phyloP scores from a whole-genome alignment of 306 rosid species.

The Senna siamea region DNA sequence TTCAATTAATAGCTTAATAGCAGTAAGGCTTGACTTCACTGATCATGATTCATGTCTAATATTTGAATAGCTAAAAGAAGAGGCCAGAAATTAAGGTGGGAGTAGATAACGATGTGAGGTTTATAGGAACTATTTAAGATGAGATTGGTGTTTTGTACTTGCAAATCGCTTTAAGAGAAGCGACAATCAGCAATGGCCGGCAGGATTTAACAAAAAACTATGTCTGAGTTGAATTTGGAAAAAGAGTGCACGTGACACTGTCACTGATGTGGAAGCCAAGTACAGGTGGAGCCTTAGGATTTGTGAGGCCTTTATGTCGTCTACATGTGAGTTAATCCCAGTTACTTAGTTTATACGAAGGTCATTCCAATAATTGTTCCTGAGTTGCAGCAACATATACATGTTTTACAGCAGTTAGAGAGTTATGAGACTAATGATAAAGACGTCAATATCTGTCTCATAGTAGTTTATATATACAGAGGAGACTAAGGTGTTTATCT shows the following conservation, averaged over 20 bases:
- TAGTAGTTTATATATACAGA: no score
- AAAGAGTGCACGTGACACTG: constrained; percentile 53
- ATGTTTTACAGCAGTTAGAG: no score
- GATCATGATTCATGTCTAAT: neutral
- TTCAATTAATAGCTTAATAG: no score
- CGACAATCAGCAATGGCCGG: constrained; percentile 55
- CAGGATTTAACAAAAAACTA: constrained; percentile 53
- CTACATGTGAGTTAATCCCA: neutral
- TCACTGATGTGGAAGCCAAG: constrained; percentile 32
- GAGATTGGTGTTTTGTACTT: constrained; percentile 44
- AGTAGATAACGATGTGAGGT: constrained; percentile 50
- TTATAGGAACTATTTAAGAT: constrained; percentile 41
- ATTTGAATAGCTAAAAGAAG: neutral
- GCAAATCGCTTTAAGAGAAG: constrained; percentile 36
- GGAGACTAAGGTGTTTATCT: no score
- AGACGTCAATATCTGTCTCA: no score
- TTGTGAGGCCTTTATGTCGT: constrained; percentile 26
- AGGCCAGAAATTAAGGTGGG: neutral
- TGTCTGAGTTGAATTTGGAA: constrained; percentile 42
- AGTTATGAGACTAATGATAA: no score
- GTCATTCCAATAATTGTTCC: no score
- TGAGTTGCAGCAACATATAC: no score
- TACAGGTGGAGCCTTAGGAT: constrained; percentile 56
- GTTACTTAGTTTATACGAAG: no score
- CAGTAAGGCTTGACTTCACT: no score